Base-by-base conservation (phyloP, 371 early-diverging fungal species). In the Saksenaea oblongispora region DNA sequence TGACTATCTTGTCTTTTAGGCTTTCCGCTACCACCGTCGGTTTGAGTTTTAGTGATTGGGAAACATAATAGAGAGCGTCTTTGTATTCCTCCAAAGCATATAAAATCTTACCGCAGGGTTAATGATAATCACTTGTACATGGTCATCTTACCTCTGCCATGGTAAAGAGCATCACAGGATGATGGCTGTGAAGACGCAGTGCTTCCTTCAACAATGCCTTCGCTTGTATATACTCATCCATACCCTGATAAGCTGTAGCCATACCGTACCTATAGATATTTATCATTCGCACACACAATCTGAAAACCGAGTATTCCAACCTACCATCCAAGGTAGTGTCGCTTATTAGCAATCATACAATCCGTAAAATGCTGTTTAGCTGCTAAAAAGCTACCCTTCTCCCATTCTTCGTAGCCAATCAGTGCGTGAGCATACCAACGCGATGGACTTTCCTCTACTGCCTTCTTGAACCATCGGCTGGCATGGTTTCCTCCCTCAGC, bases 371-470 rank as follows among this genome's bases (percentile, higher is more conserved):
- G 70, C 5, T 65, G 34, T 37, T 73, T 77, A 5, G 80, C 78
- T 11, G 61, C 67, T 4, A 80, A 27, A 60, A 59, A 70, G 18
- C 73, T 66, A 1, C 66, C 74, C 26, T 68, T 71, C 35, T 77
- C 78, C 62, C 65, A 68, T 44, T 75, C 76, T 56, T 80, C 81
- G 35, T 75, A 72, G 1, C 81, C 81, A n/a, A 80, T 13, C 9
- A 80, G 44, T 1, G 66, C 61, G 47, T 78, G 72, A 0, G 67
- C 81, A 65, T 80, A 80, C 0, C 60, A 69, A 10, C 70, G 64
- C 5, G 62, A 51, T 1, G 81, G 74, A 39, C 75, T 67, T 2
- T 62, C 7, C 0, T 74, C 64, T 0, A 70, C 71, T 3, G 81
- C 78, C 34, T 78, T 75, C 62, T 74, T 66, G 31, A 75, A 80